Evolutionary conservation across 2,329 filamentous ascomycete genomes (phyloP).

Genomic region (Nothophoma quercina): DNA sequence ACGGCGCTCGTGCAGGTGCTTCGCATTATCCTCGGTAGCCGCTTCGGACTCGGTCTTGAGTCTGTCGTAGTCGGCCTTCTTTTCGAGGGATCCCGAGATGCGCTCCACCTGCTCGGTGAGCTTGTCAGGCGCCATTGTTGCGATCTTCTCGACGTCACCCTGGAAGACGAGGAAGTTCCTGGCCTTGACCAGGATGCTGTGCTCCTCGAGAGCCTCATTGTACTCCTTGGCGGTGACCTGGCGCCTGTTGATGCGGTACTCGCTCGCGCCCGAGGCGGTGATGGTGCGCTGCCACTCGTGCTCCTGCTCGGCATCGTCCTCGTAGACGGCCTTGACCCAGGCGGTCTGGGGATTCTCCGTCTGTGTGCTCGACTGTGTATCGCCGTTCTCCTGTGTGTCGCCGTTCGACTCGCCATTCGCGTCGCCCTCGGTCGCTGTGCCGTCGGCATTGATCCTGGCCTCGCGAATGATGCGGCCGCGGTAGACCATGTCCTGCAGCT

Average conservation of each 20-base stretch:
- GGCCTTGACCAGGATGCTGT: conserved; percentile 98
- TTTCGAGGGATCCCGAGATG: conserved; percentile 94
- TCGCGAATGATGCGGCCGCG: conserved; percentile 92
- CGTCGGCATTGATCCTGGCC: conserved; percentile 90
- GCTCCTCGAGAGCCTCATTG: conserved; percentile 87
- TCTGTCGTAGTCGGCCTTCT: conserved; percentile 91
- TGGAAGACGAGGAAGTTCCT: conserved; percentile 98
- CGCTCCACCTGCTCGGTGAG: conserved; percentile 94
- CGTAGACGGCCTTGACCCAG: conserved; percentile 99
- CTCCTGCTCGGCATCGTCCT: conserved; percentile 94
- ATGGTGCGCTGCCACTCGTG: conserved; percentile 97
- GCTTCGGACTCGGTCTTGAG: conserved; percentile 87
- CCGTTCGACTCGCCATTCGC: conserved; percentile 51
- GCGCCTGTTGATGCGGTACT: conserved; percentile 96
- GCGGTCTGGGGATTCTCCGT: conserved; percentile 85
- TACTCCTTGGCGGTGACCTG: conserved; percentile 89
- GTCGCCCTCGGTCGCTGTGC: conserved; percentile 67
- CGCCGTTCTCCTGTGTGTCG: conserved; percentile 57
- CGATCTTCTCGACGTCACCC: conserved; percentile 96
- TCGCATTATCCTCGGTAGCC: conserved; percentile 85
- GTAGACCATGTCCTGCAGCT: conserved; percentile 94
- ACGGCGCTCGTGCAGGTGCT: conserved; percentile 86
- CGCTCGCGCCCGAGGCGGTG: conserved; percentile 84
- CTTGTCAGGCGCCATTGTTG: conserved; percentile 91
- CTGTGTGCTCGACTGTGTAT: conserved; percentile 69